Conservation (phyloP, 2,329 filamentous ascomycete species). For the Ceratocystis papillata region DNA sequence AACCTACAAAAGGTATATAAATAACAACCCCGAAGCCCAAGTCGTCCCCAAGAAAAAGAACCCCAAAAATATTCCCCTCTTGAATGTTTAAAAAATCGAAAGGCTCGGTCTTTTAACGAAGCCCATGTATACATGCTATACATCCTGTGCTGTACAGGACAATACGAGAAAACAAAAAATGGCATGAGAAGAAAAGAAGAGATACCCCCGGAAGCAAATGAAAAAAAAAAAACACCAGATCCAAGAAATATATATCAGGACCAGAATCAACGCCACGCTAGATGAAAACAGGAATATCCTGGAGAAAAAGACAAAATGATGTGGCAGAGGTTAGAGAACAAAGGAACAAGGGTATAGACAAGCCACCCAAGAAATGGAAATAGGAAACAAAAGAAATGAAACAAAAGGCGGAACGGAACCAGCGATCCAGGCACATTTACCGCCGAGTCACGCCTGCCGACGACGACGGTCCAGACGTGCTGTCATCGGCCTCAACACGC, state of each 20-base stretch:
- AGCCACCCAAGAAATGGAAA: background rate
- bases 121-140: background rate
- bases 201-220: background rate
- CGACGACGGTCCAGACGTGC: background rate
- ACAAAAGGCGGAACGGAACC: background rate
- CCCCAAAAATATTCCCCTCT: background rate
- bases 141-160: background rate
- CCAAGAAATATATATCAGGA: background rate
- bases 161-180: background rate
- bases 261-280: too few species aligned
- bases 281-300: too few species aligned
- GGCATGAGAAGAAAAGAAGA: background rate
- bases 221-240: background rate
- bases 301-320: background rate
- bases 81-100: background rate
- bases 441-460: background rate
- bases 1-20: slow-evolving; percentile 11
- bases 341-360: too few species aligned
- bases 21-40: background rate
- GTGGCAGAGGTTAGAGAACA: too few species aligned
- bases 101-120: background rate
- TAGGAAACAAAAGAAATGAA: background rate
- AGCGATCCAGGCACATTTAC: background rate
- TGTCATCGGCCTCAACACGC: slow-evolving; percentile 8
- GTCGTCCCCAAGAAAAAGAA: background rate